A percentile compares a stretch with the other conserved stretches of the same genome.
Evolutionary conservation across 1,139 yeast species (phyloP).

Genomic region (Sugiyamaella grinbergsii): DNA sequence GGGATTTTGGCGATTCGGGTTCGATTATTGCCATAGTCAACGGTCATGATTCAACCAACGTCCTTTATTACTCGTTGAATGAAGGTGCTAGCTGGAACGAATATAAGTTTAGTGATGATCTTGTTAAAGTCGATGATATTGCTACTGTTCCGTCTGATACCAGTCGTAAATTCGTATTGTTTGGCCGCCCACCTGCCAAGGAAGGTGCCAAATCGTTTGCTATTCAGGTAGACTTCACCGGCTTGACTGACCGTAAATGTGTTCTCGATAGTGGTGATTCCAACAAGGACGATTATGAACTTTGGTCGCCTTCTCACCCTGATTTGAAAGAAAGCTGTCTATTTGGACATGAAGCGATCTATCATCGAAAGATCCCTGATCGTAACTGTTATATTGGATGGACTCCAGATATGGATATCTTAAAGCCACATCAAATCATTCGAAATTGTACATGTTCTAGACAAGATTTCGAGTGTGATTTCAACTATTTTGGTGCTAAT

Average conservation of each 20-base stretch:
- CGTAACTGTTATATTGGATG: slow-evolving; percentile 78
- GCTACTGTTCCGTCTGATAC: slow-evolving; percentile 93
- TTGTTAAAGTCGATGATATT: slow-evolving; percentile 64
- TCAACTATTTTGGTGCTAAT: slow-evolving; percentile 64
- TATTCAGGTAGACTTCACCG: slow-evolving; percentile 68
- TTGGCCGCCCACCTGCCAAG: slow-evolving; percentile 48
- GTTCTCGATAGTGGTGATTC: slow-evolving; percentile 61
- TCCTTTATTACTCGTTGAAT: slow-evolving; percentile 67
- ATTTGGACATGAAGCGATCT: slow-evolving; percentile 84
- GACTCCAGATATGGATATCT: slow-evolving; percentile 40
- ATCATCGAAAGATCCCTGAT: slow-evolving; percentile 67
- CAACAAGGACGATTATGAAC: slow-evolving; percentile 72
- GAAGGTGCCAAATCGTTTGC: slow-evolving; percentile 50
- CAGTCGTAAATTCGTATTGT: slow-evolving; percentile 67
- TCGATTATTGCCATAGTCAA: slow-evolving; percentile 75
- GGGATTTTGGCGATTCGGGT: slow-evolving; percentile 98
- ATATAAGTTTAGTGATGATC: slow-evolving; percentile 60
- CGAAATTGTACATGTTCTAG: slow-evolving; percentile 83
- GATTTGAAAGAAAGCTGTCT: slow-evolving; percentile 61
- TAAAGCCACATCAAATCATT: slow-evolving; percentile 58
- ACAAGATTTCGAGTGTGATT: slow-evolving; percentile 92
- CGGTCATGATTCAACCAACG: slow-evolving; percentile 58
- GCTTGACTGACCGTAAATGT: slow-evolving; percentile 68
- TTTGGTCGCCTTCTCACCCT: slow-evolving; percentile 80
- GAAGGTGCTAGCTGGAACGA: slow-evolving; percentile 79